A percentile compares a stretch with the other conserved stretches of the same genome.
Conservation (phyloP, 2,329 filamentous ascomycete genomes). For the Alternaria ventricosa region DNA sequence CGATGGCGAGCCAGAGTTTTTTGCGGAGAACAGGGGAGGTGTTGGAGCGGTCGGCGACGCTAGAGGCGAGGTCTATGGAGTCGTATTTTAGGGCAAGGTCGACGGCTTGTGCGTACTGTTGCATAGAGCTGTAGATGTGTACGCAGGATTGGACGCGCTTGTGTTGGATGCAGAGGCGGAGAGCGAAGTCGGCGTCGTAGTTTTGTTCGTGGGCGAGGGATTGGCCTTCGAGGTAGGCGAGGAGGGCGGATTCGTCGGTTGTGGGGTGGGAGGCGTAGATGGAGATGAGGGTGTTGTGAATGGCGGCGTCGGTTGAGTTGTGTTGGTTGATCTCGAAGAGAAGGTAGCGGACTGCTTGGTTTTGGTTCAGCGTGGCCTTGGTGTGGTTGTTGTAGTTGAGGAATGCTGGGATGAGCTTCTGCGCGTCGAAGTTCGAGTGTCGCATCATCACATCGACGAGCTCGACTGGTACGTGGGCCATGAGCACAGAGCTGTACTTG, state of each 20-base stretch:
- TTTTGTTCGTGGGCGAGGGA: slow-evolving; percentile 74
- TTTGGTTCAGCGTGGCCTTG: slow-evolving; percentile 69
- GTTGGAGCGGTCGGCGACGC: slow-evolving; percentile 85
- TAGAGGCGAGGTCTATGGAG: slow-evolving; percentile 86
- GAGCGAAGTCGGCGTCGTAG: slow-evolving; percentile 95
- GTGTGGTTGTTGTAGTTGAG: slow-evolving; percentile 89
- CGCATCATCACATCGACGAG: slow-evolving; percentile 96
- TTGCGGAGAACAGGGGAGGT: slow-evolving; percentile 83
- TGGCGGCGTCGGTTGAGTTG: slow-evolving; percentile 78
- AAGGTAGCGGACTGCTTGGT: slow-evolving; percentile 92
- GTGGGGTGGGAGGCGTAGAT: slow-evolving; percentile 90
- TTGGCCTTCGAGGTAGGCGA: slow-evolving; percentile 90
- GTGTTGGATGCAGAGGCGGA: slow-evolving; percentile 93
- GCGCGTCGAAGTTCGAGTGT: slow-evolving; percentile 81
- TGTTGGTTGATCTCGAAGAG: slow-evolving; percentile 91
- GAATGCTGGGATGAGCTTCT: slow-evolving; percentile 89
- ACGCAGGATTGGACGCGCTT: slow-evolving; percentile 92
- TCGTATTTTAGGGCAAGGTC: slow-evolving; percentile 89
- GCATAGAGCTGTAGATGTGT: slow-evolving; percentile 97
- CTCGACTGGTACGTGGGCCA: slow-evolving; percentile 84
- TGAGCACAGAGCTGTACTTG: slow-evolving; percentile 94
- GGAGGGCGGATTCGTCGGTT: slow-evolving; percentile 80
- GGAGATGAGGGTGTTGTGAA: slow-evolving; percentile 96
- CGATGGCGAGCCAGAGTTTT: slow-evolving; percentile 93
- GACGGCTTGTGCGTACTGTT: slow-evolving; percentile 90